Evolutionary conservation across 1,284 basidiomycete species (phyloP).

Genomic region (Moesziomyces globuligerus): DNA sequence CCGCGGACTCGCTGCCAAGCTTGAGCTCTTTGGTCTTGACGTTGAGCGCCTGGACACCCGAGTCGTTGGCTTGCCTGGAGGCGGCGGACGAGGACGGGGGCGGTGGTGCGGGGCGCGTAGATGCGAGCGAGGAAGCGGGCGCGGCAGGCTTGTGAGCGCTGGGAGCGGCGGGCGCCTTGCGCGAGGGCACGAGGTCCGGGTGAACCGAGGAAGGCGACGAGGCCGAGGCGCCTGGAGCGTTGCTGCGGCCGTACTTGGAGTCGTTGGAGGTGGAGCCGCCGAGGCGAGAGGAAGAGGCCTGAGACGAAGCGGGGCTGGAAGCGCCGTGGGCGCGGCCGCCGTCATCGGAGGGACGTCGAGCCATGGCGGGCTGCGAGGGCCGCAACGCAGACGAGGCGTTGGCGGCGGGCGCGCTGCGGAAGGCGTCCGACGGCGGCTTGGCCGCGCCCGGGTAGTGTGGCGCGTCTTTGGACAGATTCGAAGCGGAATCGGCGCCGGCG

Average conservation of each 20-base stretch:
- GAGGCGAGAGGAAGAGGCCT: conserved; percentile 33
- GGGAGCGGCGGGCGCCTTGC: conserved; percentile 59
- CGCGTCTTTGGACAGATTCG: conserved; percentile 33
- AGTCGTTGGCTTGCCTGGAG: conserved; percentile 28
- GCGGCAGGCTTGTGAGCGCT: conserved; percentile 29
- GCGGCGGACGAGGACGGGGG: conserved; percentile 30
- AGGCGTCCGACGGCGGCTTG: conserved; percentile 43
- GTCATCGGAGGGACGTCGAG: conserved; percentile 40
- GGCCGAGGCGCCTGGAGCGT: conserved; percentile 8
- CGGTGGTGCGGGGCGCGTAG: conserved; percentile 33
- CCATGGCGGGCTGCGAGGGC: conserved; percentile 21
- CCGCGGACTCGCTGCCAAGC: conserved; percentile 34
- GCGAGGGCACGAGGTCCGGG: conserved; percentile 52
- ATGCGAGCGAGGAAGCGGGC: conserved; percentile 26
- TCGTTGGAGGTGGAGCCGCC: conserved; percentile 39
- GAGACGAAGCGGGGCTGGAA: conserved; percentile 28
- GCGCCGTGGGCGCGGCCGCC: conserved; percentile 23
- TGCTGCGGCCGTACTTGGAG: conserved; percentile 37
- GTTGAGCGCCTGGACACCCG: conserved; percentile 51
- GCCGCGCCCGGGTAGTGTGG: conserved; percentile 23
- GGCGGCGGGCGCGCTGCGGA: conserved; percentile 28
- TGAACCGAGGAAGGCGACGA: conserved; percentile 13
- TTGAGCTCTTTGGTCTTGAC: conserved; percentile 65
- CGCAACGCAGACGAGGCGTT: conserved; percentile 15
- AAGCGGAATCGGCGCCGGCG: conserved; percentile 28